A percentile compares a stretch with the other conserved stretches of the same genome.
phyloP scores from a whole-genome alignment of 306 rosid species.

The Dalbergia cochinchinensis region DNA sequence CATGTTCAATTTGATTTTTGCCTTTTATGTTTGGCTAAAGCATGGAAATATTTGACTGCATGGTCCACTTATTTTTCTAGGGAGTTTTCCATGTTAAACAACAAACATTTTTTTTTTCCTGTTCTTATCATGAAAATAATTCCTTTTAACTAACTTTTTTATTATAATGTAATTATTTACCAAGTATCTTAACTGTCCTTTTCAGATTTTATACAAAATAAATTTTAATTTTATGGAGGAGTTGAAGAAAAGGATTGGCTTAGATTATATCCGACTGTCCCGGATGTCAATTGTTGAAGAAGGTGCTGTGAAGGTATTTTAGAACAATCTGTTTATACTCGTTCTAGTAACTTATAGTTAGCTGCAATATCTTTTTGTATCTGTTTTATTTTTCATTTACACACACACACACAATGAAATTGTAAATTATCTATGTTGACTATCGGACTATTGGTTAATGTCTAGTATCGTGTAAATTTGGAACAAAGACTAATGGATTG shows the following conservation, averaged over 20 bases:
- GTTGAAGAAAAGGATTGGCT: slow-evolving; percentile 75
- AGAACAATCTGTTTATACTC: slow-evolving; percentile 32
- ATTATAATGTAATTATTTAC: slow-evolving; percentile 35
- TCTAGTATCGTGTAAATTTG: slow-evolving; percentile 10
- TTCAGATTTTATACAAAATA: slow-evolving; percentile 73
- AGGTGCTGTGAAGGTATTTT: slow-evolving; percentile 70
- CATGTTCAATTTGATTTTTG: slow-evolving; percentile 29
- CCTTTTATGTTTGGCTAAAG: slow-evolving; percentile 27
- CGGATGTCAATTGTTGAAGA: slow-evolving; percentile 82
- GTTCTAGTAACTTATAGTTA: slow-evolving; percentile 33
- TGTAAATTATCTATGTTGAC: slow-evolving; percentile 23
- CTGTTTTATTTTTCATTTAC: background rate
- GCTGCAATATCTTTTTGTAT: slow-evolving; percentile 23
- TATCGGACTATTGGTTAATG: background rate
- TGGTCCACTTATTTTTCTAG: slow-evolving; percentile 31
- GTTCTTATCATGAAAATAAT: slow-evolving; percentile 15
- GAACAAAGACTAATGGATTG: slow-evolving; percentile 4
- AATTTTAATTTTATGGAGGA: slow-evolving; percentile 69
- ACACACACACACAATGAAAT: background rate
- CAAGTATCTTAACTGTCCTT: slow-evolving; percentile 25
- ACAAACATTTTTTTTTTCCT: slow-evolving; percentile 8
- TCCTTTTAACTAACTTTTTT: background rate
- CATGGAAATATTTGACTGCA: slow-evolving; percentile 34
- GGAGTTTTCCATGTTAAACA: slow-evolving; percentile 28
- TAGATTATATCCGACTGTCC: slow-evolving; percentile 69